These are phyloP conservation scores for Penicillium psychrofluorescens DNA, from an alignment of 495 filamentous ascomycete genomes.

Conservation along the genomic window DNA sequence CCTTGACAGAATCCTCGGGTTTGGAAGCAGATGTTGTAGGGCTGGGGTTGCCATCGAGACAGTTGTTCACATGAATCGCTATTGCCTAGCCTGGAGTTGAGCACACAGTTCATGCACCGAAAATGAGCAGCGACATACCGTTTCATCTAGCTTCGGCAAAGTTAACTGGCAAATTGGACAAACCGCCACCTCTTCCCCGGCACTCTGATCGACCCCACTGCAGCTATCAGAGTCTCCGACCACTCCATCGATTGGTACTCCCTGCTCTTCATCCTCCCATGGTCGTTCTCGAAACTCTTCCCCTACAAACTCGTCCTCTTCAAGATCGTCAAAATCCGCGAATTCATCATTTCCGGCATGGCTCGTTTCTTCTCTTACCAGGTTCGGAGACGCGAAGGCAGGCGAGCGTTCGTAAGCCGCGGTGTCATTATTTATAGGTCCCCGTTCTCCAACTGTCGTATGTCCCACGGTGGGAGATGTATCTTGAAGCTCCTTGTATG, in stretches of 20 bases:
- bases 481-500: constrained; percentile 14
- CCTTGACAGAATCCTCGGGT: neutral
- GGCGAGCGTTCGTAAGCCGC: constrained; percentile 37
- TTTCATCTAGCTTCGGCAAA: constrained; percentile 51
- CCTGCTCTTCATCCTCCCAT: constrained; percentile 20
- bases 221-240: constrained; percentile 14
- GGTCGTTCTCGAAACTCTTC: constrained; percentile 36
- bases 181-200: constrained; percentile 21
- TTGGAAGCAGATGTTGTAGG: constrained; percentile 22
- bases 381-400: constrained; percentile 20
- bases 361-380: constrained; percentile 53
- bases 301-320: constrained; percentile 37
- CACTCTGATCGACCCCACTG: constrained; percentile 33
- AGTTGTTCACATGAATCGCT: constrained; percentile 79
- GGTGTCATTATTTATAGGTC: constrained; percentile 28
- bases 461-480: neutral
- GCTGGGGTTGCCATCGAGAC: constrained; percentile 72
- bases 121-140: constrained; percentile 27
- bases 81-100: constrained; percentile 35
- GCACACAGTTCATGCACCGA: neutral
- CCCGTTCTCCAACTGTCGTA: constrained; percentile 3
- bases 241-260: constrained; percentile 11
- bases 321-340: constrained; percentile 64
- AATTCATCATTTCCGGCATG: constrained; percentile 50
- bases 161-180: constrained; percentile 74